Conservation (phyloP, 371 early-diverging fungal genomes). For the Syncephalastrum racemosum region DNA sequence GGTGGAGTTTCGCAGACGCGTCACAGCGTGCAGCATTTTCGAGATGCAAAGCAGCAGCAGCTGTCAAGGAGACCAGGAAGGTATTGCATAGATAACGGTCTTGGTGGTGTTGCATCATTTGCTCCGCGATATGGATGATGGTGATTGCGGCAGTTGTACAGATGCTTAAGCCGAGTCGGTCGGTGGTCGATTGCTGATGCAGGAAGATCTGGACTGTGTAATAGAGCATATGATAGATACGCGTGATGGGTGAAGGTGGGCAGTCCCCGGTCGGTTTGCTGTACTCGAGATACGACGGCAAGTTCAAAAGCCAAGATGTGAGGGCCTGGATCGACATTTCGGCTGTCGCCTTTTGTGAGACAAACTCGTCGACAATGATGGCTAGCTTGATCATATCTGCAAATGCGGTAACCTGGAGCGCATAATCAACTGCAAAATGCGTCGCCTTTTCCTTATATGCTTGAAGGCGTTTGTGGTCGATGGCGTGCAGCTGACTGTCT, state of each 20-base stretch:
- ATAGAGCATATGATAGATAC: constrained; percentile 42
- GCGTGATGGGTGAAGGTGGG: constrained; percentile 33
- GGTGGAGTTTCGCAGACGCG: constrained; percentile 2
- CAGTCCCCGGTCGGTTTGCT: constrained; percentile 15
- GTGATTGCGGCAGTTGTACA: constrained; percentile 13
- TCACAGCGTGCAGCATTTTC: constrained; percentile 4
- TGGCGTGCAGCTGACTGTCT: constrained; percentile 36
- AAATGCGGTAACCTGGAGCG: constrained; percentile 21
- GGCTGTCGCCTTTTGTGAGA: constrained; percentile 4
- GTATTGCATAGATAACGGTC: constrained; percentile 13
- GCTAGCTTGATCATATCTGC: constrained; percentile 37
- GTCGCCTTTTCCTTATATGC: neutral
- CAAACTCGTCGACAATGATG: no score
- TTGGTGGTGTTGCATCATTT: constrained; percentile 13
- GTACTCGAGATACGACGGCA: constrained; percentile 42
- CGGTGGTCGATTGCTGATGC: neutral
- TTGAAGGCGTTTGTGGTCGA: constrained; percentile 11
- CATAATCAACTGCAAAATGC: neutral
- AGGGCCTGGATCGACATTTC: constrained; percentile 10
- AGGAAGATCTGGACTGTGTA: constrained; percentile 40
- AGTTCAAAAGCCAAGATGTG: constrained; percentile 38
- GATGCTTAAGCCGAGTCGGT: neutral
- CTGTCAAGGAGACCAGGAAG: constrained; percentile 11
- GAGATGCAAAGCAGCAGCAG: constrained; percentile 13
- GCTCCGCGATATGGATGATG: constrained; percentile 16